These are phyloP conservation scores for Chloropicon primus DNA, from an alignment of 139 green algal genomes.

Conservation along the genomic window DNA sequence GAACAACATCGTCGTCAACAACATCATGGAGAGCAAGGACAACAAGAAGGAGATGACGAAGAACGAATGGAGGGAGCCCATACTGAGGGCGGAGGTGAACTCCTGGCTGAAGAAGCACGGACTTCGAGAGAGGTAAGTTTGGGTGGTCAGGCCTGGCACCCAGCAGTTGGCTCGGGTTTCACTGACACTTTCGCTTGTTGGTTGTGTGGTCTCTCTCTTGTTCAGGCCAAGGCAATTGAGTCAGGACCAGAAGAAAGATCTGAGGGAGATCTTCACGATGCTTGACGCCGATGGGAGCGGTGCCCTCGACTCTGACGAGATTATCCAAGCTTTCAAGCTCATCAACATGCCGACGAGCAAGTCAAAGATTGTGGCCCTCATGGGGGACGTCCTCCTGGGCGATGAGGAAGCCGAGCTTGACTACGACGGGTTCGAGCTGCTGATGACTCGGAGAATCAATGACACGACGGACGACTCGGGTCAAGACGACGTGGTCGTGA, in stretches of 20 bases:
- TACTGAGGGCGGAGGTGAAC: background rate
- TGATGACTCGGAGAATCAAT: background rate
- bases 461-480: background rate
- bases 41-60: background rate
- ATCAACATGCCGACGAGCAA: background rate
- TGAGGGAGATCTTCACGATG: background rate
- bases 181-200: no score
- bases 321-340: slow-evolving; percentile 1
- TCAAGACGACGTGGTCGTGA: background rate
- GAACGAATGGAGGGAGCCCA: background rate
- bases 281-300: slow-evolving; percentile 2
- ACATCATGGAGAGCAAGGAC: background rate
- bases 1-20: no score
- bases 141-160: background rate
- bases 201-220: no score
- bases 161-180: no score
- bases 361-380: background rate
- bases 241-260: background rate
- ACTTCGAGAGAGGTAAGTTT: background rate
- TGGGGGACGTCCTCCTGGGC: background rate
- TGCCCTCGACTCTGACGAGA: slow-evolving; percentile 3
- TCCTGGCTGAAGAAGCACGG: background rate
- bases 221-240: background rate
- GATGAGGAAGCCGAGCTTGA: background rate
- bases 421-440: background rate